Percentiles rank a stretch among this genome's conserved stretches.
Evolutionary conservation across 129 eudicot genomes (phyloP).

Genomic region (Apium graveolens): DNA sequence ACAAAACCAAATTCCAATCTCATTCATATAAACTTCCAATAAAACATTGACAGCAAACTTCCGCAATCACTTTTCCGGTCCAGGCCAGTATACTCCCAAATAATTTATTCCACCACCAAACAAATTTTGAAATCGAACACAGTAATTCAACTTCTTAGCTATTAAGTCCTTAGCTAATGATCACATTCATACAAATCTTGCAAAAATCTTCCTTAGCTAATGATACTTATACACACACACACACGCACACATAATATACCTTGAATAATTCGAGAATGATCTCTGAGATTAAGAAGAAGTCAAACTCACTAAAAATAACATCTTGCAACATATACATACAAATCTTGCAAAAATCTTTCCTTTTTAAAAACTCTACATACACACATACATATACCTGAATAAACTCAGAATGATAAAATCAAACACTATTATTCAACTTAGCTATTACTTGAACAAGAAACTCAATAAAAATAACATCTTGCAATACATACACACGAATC

Average conservation of each 20-base stretch:
- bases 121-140: too few relatives aligned
- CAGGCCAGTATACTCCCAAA: too few relatives aligned
- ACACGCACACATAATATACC: too few relatives aligned
- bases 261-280: conserved; percentile 80
- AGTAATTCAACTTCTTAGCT: neutral
- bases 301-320: neutral
- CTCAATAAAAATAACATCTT: too few relatives aligned
- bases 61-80: too few relatives aligned
- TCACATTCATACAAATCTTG: neutral
- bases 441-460: too few relatives aligned
- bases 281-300: conserved; percentile 39
- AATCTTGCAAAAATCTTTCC: neutral
- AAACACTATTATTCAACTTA: too few relatives aligned
- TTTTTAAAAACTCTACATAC: neutral
- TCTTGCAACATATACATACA: neutral
- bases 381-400: conserved; percentile 37
- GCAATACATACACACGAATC: too few relatives aligned
- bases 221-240: neutral
- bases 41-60: too few relatives aligned
- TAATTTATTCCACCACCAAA: too few relatives aligned
- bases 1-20: neutral
- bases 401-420: too few relatives aligned
- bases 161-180: neutral
- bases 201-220: neutral
- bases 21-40: too few relatives aligned